Base-by-base conservation (phyloP, 768 basidiomycete species). In the Leucocoprinus leucothites region DNA sequence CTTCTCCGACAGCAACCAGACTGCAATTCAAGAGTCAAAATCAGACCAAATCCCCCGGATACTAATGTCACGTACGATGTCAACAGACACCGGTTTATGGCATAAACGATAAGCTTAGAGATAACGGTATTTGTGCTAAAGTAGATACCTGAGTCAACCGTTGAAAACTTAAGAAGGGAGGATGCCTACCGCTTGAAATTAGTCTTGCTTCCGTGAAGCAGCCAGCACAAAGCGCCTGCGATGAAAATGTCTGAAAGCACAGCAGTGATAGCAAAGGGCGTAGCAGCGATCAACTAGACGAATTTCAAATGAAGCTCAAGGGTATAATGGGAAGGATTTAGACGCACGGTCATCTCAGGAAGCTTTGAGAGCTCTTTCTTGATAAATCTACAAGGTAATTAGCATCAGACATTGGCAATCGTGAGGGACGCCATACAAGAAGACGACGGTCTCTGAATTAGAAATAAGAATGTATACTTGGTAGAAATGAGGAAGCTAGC, bases 61-160 rank as follows among this genome's bases (percentile, higher is more conserved):
- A 14, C n/a, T 50, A 36, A 16, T 13, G 35, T 1, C 3, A 66
- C 76, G 51, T 57, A 79, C 77, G 75, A 75, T 26, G 79, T 79
- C 36, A 80, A 61, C 11, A 80, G 56, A 52, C 77, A 79, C 4
- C 78, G 77, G 57, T 79, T 79, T 58, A 80, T 75, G 3, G 79
- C 75, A 57, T 76, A 80, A 22, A 80, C 62, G 3, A 79, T 80
- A 22, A 80, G 63, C 1, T 64, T 69, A 14, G 73, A 73, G 14
- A 80, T 64, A 11, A 79, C 55, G 1, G 64, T 67, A 47, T 77
- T 74, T 1, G 78, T 78, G 25, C 78, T 79, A 48, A 3, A 11
- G 19, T 16, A 35, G 4, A 7, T 3, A 26, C 1, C 9, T 50
- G 6, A 51, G 49, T n/a, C 38, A 31, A 31, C 16, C 16, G 16